A percentile compares a stretch with the other conserved stretches of the same genome.
Conservation (phyloP, 225 moss, liverwort and hornwort genomes). For the Thuidium tamariscinum region DNA sequence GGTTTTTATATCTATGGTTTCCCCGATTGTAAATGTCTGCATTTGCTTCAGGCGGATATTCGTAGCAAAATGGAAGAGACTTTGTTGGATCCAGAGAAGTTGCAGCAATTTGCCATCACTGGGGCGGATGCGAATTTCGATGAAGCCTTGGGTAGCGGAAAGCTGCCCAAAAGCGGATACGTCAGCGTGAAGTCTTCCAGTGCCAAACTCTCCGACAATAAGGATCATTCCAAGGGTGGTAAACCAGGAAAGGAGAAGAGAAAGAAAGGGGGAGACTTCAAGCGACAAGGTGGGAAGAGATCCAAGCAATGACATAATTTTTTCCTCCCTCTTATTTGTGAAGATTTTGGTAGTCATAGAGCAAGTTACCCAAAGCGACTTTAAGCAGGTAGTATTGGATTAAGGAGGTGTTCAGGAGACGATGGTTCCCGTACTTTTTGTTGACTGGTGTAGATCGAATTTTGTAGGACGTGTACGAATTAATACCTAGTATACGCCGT, state of each 20-base stretch:
- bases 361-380: not conserved
- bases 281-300: slow-evolving; percentile 41
- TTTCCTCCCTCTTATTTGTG: not conserved
- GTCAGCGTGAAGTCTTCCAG: slow-evolving; percentile 57
- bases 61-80: slow-evolving; percentile 54
- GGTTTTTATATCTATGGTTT: not conserved
- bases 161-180: slow-evolving; percentile 54
- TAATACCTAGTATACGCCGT: not conserved
- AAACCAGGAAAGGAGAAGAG: slow-evolving; percentile 46
- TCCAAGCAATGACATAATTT: slow-evolving; percentile 8
- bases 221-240: slow-evolving; percentile 18
- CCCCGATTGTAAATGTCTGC: not conserved
- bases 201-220: slow-evolving; percentile 3
- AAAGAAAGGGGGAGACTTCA: slow-evolving; percentile 29
- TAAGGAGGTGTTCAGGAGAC: not conserved
- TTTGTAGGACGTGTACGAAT: not conserved
- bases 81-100: slow-evolving; percentile 55
- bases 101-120: slow-evolving; percentile 79
- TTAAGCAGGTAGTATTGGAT: not conserved
- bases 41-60: slow-evolving; percentile 39
- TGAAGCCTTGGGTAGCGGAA: slow-evolving; percentile 67
- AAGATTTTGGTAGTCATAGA: slow-evolving; percentile 10
- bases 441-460: not conserved
- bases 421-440: not conserved
- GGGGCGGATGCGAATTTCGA: slow-evolving; percentile 84